A percentile compares a stretch with the other conserved stretches of the same genome.
Conservation (phyloP, 1,139 yeast genomes). For the Diutina pseudorugosa region DNA sequence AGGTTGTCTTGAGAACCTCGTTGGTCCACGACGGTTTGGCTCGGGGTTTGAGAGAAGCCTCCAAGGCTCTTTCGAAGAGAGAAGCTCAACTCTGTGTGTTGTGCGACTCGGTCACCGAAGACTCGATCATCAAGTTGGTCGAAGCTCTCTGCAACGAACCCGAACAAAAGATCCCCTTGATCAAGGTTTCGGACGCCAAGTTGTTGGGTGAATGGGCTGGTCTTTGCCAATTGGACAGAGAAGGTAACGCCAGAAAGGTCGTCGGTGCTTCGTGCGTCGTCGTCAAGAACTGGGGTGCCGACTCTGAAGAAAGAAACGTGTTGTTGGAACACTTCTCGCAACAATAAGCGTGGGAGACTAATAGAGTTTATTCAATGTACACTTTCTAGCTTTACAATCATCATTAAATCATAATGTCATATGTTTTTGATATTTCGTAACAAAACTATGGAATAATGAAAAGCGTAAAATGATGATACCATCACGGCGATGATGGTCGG, state of each 20-base stretch:
- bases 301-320: slow-evolving; percentile 95
- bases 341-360: slow-evolving; percentile 34
- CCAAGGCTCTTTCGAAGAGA: slow-evolving; percentile 96
- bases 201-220: slow-evolving; percentile 99
- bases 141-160: slow-evolving; percentile 99
- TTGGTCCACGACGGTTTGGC: slow-evolving; percentile 99
- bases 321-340: slow-evolving; percentile 94
- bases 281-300: slow-evolving; percentile 99
- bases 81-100: slow-evolving; percentile 97
- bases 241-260: slow-evolving; percentile 99
- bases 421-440: background rate
- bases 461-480: too few species aligned
- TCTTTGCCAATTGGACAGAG: slow-evolving; percentile 99
- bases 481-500: too few species aligned
- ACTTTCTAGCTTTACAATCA: too few species aligned
- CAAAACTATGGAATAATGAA: background rate
- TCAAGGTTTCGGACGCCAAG: slow-evolving; percentile 99
- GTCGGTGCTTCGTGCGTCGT: slow-evolving; percentile 99
- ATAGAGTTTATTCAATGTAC: background rate
- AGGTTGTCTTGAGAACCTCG: slow-evolving; percentile 96
- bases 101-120: slow-evolving; percentile 98
- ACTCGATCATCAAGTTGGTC: slow-evolving; percentile 89
- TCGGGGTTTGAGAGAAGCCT: slow-evolving; percentile 99
- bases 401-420: too few species aligned
- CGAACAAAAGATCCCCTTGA: slow-evolving; percentile 92